Evolutionary conservation across 1,284 basidiomycete species (phyloP), one percentile per base, ranked within the genome.

Genomic region (Irpex sp.): DNA sequence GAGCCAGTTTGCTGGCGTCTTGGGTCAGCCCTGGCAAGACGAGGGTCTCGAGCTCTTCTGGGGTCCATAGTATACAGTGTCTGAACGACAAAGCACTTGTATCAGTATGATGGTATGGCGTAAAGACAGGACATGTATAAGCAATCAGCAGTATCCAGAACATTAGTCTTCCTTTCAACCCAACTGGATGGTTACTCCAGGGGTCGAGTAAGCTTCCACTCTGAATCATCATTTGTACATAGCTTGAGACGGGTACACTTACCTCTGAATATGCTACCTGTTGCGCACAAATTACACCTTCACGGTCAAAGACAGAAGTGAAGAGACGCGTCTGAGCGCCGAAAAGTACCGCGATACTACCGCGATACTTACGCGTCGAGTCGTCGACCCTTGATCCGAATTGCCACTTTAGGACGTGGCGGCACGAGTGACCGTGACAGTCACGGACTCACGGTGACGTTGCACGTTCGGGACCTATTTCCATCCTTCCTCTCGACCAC

Each of bases 61-160:
- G 91, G 91, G 74, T 93, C 92, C 91, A 93, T 92, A 59, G 59
- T 62, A 64, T 54, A 51, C 26, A 13, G n/a, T 40, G 15, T 13
- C 31, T 6, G 59, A 13, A 15, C 5, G 56, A 13, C 26, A 34
- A 26, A 48, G 54, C 9, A 26, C 38, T 15, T 54, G 61, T 44
- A 44, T 38, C 11, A 56, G 54, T 26, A 34, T 13, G 34, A 11
- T 31, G 9, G 21, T 34, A 11, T 15, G 19, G 34, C 3, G 34
- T 13, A 15, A 7, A 13, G 54, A 56, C 26, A 36, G 9, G 21
- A 31, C 13, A 13, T n/a, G 15, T n/a, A 26, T 19, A 56, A 34
- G 58, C 51, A 55, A 36, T 93, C 91, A 93, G 91, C 85, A 93
- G 91, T 93, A 93, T 93, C 91, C 86, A 82, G 90, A 92, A 92